phyloP scores from a whole-genome alignment of 371 early-diverging fungal genomes.

The Mortierella sp. region DNA sequence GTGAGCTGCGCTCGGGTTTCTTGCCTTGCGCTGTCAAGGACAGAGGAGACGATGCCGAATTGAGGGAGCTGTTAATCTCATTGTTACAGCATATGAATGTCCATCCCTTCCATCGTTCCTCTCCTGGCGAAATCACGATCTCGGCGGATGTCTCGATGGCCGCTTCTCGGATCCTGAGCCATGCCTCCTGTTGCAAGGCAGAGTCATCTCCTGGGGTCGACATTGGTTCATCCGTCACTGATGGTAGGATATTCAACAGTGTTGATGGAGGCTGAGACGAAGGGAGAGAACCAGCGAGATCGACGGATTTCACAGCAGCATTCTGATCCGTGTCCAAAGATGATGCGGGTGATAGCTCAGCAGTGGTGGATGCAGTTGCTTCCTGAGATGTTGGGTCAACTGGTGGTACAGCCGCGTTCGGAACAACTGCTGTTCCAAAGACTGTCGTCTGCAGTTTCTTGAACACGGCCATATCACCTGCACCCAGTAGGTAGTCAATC shows the following conservation, averaged over 20 bases:
- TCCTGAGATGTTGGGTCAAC: constrained; percentile 11
- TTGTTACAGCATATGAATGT: constrained; percentile 61
- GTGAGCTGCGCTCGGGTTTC: too few species aligned
- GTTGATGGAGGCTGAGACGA: constrained; percentile 5
- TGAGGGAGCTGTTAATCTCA: constrained; percentile 39
- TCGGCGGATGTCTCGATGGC: constrained; percentile 55
- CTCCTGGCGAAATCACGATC: constrained; percentile 72
- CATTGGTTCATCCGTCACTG: background rate
- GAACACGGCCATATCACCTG: constrained; percentile 51
- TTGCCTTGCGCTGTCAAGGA: too few species aligned
- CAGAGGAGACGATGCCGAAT: constrained; percentile 35
- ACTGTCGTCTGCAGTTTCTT: constrained; percentile 51
- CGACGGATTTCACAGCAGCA: background rate
- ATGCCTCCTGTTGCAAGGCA: constrained; percentile 33
- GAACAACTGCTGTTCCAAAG: constrained; percentile 43
- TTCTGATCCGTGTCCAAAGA: background rate
- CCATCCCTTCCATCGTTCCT: constrained; percentile 66
- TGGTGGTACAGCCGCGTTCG: too few species aligned
- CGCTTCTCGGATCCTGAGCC: constrained; percentile 45
- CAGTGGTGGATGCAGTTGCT: background rate
- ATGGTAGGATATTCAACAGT: background rate
- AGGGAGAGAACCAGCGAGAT: background rate
- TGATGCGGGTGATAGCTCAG: background rate
- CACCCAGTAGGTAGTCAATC: constrained; percentile 58
- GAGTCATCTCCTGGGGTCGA: constrained; percentile 5